These are phyloP conservation scores for Centaurea solstitialis DNA, from an alignment of 129 eudicot species.

Conservation along the genomic window DNA sequence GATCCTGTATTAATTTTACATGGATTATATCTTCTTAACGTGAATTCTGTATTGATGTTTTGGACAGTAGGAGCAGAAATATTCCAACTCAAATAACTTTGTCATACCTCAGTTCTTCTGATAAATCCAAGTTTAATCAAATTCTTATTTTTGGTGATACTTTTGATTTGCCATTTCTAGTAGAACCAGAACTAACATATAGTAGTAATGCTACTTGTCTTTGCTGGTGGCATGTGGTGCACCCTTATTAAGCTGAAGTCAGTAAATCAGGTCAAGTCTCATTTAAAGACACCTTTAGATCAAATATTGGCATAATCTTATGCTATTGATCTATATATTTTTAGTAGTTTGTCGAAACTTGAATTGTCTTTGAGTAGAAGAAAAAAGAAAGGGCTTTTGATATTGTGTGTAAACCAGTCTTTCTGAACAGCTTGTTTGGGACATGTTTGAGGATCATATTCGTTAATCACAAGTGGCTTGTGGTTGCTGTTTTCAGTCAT, in stretches of 20 bases:
- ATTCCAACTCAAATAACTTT: neutral
- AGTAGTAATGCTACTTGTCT: neutral
- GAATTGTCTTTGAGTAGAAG: neutral
- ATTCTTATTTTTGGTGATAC: neutral
- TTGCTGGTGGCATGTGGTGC: neutral
- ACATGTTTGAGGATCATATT: neutral
- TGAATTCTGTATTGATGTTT: conserved; percentile 2
- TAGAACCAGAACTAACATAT: neutral
- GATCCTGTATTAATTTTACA: neutral
- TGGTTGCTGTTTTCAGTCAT: neutral
- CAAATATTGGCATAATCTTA: neutral
- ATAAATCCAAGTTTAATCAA: neutral
- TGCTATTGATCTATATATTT: neutral
- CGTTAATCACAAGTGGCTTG: neutral
- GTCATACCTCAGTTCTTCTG: neutral
- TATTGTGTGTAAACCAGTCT: neutral
- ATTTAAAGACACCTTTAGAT: neutral
- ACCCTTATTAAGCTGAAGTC: neutral
- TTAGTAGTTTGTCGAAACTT: conserved; percentile 5
- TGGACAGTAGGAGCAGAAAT: neutral
- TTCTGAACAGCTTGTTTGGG: neutral
- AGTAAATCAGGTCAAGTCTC: neutral
- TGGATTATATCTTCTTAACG: neutral
- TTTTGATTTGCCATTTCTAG: neutral
- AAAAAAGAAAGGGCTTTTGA: neutral